Evolutionary conservation across 108 stramenopile genomes (phyloP).

Genomic region (Nannochloropsis gaditana): DNA sequence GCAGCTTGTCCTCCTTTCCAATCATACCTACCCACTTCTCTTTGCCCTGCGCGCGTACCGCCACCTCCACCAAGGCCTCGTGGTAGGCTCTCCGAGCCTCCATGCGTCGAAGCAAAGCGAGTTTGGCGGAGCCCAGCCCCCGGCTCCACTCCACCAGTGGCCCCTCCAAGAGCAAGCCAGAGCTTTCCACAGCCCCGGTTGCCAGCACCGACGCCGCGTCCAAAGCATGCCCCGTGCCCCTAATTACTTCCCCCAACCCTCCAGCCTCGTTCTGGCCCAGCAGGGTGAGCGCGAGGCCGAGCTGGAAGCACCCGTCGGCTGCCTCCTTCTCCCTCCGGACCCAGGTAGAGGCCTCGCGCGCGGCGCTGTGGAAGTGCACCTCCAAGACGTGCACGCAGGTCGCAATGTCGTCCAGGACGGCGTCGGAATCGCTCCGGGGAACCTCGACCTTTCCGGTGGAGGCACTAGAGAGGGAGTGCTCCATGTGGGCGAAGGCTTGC

Average conservation of each 20-base stretch:
- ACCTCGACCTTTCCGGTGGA: background rate
- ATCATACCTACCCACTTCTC: conserved; percentile 17
- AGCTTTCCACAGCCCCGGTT: background rate
- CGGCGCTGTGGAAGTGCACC: background rate
- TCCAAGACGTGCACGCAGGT: background rate
- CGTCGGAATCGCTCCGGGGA: background rate
- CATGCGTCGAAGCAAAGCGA: background rate
- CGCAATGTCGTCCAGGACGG: background rate
- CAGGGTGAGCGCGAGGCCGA: background rate
- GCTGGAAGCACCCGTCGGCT: conserved; percentile 5
- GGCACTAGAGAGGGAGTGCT: background rate
- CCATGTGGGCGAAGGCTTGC: conserved; percentile 12
- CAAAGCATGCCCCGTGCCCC: background rate
- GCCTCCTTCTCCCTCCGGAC: background rate
- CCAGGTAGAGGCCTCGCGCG: background rate
- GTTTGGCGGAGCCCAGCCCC: background rate
- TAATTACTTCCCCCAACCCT: background rate
- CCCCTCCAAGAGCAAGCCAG: background rate
- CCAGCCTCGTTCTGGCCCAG: conserved; percentile 22
- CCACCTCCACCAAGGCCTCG: background rate
- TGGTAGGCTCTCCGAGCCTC: background rate
- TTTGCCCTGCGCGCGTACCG: background rate
- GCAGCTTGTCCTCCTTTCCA: background rate
- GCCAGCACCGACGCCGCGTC: background rate
- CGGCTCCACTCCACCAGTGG: background rate